A percentile compares a stretch with the other conserved stretches of the same genome.
phyloP scores from a whole-genome alignment of 306 rosid genomes.

The Psophocarpus tetragonolobus region DNA sequence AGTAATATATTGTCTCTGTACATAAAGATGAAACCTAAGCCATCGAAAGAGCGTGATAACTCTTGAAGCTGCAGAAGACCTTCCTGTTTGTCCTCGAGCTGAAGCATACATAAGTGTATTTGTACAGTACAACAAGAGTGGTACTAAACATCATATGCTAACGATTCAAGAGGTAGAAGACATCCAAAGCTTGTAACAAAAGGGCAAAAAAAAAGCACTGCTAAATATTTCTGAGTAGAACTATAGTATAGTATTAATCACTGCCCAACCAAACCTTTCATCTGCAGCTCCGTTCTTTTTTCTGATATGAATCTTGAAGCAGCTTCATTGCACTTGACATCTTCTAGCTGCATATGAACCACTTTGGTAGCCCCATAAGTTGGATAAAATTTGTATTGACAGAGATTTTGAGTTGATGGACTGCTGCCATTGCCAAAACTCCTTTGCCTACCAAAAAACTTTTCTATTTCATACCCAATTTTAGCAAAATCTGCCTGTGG shows the following conservation, averaged over 20 bases:
- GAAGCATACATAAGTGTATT: constrained; percentile 17
- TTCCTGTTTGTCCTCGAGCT: constrained; percentile 33
- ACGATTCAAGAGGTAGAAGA: constrained; percentile 21
- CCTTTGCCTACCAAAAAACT: constrained; percentile 40
- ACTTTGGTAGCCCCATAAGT: constrained; percentile 35
- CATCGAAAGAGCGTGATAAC: background rate
- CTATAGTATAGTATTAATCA: background rate
- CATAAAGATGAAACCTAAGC: background rate
- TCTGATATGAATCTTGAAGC: constrained; percentile 42
- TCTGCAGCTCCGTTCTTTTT: constrained; percentile 28
- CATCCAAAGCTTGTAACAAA: background rate
- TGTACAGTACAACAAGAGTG: background rate
- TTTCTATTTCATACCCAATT: constrained; percentile 42
- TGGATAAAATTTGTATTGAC: constrained; percentile 51
- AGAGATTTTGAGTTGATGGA: constrained; percentile 31
- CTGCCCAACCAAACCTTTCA: constrained; percentile 46
- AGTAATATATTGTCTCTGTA: constrained; percentile 18
- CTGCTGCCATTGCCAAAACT: constrained; percentile 27
- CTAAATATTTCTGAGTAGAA: constrained; percentile 17
- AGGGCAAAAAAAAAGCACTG: background rate
- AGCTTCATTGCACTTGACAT: constrained; percentile 47
- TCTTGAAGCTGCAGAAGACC: constrained; percentile 36
- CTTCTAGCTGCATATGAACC: constrained; percentile 40
- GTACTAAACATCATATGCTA: background rate
- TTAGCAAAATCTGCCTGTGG: constrained; percentile 40